Base-by-base conservation (phyloP, 495 filamentous ascomycete genomes). In the Podospora conica region DNA sequence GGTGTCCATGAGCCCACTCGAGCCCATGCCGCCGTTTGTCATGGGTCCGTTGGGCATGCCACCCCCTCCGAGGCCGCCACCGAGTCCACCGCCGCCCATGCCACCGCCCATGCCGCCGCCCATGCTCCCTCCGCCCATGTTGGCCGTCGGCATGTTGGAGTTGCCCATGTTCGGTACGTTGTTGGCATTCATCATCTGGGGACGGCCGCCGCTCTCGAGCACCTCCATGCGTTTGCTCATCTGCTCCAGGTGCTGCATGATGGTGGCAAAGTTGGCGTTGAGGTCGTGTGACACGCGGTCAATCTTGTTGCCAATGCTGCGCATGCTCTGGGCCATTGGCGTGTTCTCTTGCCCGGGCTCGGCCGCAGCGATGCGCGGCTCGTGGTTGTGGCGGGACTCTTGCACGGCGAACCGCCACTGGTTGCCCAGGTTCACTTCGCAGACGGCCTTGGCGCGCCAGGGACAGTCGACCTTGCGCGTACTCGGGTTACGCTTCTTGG, bases 391-490 rank as follows among this genome's bases (percentile, higher is more conserved):
- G 5, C 80, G 74, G 27, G 71, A 65, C 31, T 78, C 76, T 60
- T 82, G 80, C 1, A 83, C 77, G 3, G 73, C 76, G 58, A 83
- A 83, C 20, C 79, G 77, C 81, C 81, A 83, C 62, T 80, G 80
- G 66, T 83, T 80, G 40, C 76, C 76, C 22, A 82, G 69, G 69
- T 80, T 78, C 10, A 83, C 81, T 56, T 83, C 81, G 58, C 80
- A 83, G 11, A 83, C 81, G 1, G 81, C 81, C 69, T 83, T 83
- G 11, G 81, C 81, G 53, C 79, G 78, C 75, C 78, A 83, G 22
- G 81, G 81, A 57, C 81, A 83, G 61, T 83, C 81, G 29, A 83
- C 74, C 72, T 83, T 83, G 66, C 81, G 79, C 18, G 81, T 83
- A 69, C 77, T 82, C 7, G 81, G 81, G 63, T 80, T 82, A 21